Conservation (phyloP, 1,284 basidiomycete genomes). For the Golubevia pallescens region DNA sequence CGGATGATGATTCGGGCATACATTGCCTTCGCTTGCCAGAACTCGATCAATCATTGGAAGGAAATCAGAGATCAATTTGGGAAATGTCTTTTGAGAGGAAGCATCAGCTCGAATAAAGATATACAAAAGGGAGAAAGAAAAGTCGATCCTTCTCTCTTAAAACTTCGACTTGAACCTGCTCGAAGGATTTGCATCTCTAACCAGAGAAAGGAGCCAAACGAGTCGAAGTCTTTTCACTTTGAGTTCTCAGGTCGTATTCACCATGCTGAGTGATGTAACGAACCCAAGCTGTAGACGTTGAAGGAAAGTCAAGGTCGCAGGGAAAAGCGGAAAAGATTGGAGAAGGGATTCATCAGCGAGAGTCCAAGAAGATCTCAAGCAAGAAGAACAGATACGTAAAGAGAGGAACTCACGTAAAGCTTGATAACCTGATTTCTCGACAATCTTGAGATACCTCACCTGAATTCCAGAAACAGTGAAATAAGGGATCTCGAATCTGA, state of each 20-base stretch:
- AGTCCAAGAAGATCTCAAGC: slow-evolving; percentile 11
- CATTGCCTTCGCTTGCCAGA: no score
- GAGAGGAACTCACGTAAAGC: slow-evolving; percentile 71
- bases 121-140: no score
- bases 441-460: slow-evolving; percentile 94
- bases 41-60: no score
- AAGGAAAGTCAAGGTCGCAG: slow-evolving; percentile 7
- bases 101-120: no score
- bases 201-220: no score
- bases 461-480: slow-evolving; percentile 93
- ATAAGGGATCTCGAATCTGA: slow-evolving; percentile 98
- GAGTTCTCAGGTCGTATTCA: slow-evolving; percentile 77
- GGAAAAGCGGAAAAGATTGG: slow-evolving; percentile 20
- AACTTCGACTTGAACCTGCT: no score
- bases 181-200: no score
- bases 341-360: slow-evolving; percentile 29
- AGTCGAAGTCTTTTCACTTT: slow-evolving; percentile 40
- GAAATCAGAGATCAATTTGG: no score
- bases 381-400: background rate
- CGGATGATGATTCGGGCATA: no score
- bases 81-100: no score
- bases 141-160: no score
- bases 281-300: slow-evolving; percentile 31
- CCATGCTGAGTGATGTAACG: slow-evolving; percentile 92
- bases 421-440: slow-evolving; percentile 91